Percentiles rank a stretch among this genome's conserved stretches.
phyloP scores from a whole-genome alignment of 306 rosid genomes.

The Ormosia semicastrata region DNA sequence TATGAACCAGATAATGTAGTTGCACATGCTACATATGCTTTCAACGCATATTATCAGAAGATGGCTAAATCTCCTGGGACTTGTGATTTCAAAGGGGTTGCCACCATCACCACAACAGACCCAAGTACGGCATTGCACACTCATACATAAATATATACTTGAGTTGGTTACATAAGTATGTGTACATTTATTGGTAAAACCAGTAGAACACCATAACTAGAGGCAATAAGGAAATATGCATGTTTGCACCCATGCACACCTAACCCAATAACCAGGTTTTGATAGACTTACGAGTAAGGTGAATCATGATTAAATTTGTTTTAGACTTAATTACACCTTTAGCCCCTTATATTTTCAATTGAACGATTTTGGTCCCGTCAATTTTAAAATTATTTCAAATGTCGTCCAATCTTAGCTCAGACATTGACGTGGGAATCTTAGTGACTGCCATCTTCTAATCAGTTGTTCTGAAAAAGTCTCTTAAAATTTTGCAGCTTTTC shows the following conservation, averaged over 20 bases:
- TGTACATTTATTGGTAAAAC: not conserved
- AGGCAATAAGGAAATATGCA: not conserved
- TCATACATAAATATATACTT: not conserved
- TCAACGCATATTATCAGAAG: conserved; percentile 83
- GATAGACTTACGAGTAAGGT: not conserved
- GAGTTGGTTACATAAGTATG: not conserved
- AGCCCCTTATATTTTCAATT: not conserved
- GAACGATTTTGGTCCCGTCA: not conserved
- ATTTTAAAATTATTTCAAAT: not conserved
- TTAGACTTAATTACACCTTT: not conserved
- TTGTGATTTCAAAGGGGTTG: conserved; percentile 95
- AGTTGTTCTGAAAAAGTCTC: not conserved
- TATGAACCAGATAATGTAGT: conserved; percentile 76
- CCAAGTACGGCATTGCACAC: conserved; percentile 63
- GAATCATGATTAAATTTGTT: not conserved
- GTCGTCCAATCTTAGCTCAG: not conserved
- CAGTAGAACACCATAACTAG: not conserved
- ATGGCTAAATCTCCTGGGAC: conserved; percentile 82
- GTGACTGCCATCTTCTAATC: not conserved
- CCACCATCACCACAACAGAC: conserved; percentile 74
- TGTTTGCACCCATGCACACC: not conserved
- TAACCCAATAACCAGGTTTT: not conserved
- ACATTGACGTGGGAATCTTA: not conserved
- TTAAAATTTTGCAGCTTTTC: not conserved
- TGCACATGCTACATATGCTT: conserved; percentile 76